Evolutionary conservation across 2,329 filamentous ascomycete species (phyloP).

Genomic region (Diaporthe vexans): DNA sequence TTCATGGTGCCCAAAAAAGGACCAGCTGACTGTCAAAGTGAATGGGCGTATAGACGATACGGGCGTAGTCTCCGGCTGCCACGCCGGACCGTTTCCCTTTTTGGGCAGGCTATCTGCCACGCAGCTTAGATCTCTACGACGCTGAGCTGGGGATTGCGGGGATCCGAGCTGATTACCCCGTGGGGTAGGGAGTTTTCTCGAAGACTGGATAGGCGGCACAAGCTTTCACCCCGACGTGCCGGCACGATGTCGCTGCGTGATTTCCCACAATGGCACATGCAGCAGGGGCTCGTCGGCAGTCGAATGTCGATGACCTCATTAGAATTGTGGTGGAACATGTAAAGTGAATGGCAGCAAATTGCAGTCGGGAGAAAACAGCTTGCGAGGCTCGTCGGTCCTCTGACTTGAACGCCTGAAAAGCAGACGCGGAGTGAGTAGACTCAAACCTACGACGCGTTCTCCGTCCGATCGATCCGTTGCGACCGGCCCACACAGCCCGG

Average conservation of each 20-base stretch:
- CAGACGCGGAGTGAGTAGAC: neutral
- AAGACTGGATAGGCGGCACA: neutral
- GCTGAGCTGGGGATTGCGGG: constrained; percentile 7
- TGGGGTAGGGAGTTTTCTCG: constrained; percentile 23
- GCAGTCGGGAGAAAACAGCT: neutral
- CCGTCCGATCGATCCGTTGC: neutral
- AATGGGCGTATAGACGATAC: constrained; percentile 9
- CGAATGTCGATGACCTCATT: constrained; percentile 8
- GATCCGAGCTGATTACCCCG: constrained; percentile 16
- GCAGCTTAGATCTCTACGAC: constrained; percentile 13
- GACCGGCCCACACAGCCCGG: neutral
- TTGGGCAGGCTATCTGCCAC: constrained; percentile 5
- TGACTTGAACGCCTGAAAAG: neutral
- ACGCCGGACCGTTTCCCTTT: constrained; percentile 30
- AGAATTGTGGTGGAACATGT: neutral
- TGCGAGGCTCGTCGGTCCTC: neutral
- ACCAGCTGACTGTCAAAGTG: constrained; percentile 25
- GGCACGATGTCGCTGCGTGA: constrained; percentile 2
- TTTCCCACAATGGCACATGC: constrained; percentile 14
- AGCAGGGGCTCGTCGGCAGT: constrained; percentile 21
- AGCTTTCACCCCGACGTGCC: constrained; percentile 5
- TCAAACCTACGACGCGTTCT: neutral
- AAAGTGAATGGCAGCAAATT: neutral
- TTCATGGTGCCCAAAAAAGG: constrained; percentile 13
- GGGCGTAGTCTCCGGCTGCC: constrained; percentile 24